A percentile compares a stretch with the other conserved stretches of the same genome.
These are phyloP conservation scores for Leccinum aurantiacum DNA, from an alignment of 768 basidiomycete species.

Conservation along the genomic window DNA sequence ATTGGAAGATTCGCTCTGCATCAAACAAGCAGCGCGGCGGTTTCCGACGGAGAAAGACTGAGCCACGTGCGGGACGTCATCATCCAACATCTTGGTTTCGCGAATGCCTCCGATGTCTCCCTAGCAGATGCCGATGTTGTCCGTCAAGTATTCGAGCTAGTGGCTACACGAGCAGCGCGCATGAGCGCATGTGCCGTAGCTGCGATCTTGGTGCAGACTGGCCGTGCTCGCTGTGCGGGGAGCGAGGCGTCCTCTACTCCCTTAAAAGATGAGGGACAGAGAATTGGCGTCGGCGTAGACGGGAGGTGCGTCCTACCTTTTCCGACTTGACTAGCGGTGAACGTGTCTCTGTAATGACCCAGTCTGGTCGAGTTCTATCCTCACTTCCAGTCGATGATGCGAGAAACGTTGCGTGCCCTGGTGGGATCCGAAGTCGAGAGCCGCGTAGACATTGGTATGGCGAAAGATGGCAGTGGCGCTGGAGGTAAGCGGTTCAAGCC, in stretches of 20 bases:
- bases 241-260: slow-evolving; percentile 22
- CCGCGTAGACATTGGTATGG: slow-evolving; percentile 82
- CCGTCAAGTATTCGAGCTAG: slow-evolving; percentile 73
- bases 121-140: slow-evolving; percentile 72
- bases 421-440: slow-evolving; percentile 82
- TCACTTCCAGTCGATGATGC: slow-evolving; percentile 70
- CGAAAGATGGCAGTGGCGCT: slow-evolving; percentile 96
- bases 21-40: slow-evolving; percentile 8
- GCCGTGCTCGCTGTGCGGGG: slow-evolving; percentile 53
- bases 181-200: slow-evolving; percentile 88
- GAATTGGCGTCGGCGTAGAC: slow-evolving; percentile 85
- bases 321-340: not conserved
- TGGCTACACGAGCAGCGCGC: slow-evolving; percentile 78
- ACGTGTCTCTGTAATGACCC: not conserved
- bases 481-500: slow-evolving; percentile 64
- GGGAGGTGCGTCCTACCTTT: slow-evolving; percentile 60
- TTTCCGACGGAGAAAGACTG: slow-evolving; percentile 36
- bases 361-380: slow-evolving; percentile 95
- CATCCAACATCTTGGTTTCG: slow-evolving; percentile 59
- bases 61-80: slow-evolving; percentile 61
- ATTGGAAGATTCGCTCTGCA: slow-evolving; percentile 32
- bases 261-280: slow-evolving; percentile 40
- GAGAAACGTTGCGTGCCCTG: slow-evolving; percentile 69
- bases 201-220: slow-evolving; percentile 80
- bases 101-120: slow-evolving; percentile 49